Base-by-base conservation (phyloP, 352 stramenopile species). In the Phytophthora pinifolia region DNA sequence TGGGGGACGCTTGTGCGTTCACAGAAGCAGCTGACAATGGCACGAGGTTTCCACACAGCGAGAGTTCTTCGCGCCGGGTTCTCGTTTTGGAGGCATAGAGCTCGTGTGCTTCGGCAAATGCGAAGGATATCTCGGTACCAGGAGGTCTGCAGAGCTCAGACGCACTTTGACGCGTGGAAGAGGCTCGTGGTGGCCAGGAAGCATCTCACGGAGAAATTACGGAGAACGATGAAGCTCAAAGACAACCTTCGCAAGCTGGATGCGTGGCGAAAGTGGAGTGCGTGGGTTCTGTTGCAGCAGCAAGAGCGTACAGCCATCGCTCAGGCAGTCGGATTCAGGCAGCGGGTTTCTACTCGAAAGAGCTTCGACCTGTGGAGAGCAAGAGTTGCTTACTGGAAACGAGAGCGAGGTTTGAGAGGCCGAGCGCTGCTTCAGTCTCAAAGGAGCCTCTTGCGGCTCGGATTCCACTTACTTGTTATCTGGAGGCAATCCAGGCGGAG, bases 141-240 rank as follows among this genome's bases (percentile, higher is more conserved):
- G 43, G 64, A 72, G 29, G 38, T 46, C 1, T 75, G 70, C 20
- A 53, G 57, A 17, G 41, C 70, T 0, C 62, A 73, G 38, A 69
- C n/a, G 7, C 73, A 86, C 35, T 83, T 86, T 44, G 39, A 49
- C 3, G 59, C 65, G 3, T 88, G 78, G 78, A 80, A 75, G 38
- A 65, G 62, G 6, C 67, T 64, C 14, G 34, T 58, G 3, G 34
- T 15, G 9, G n/a, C 49, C 9, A 69, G 64, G 17, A 73, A 63
- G 34, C 34, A 74, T 10, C 53, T 68, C 29, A 39, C 72, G 9
- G 41, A 52, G 29, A 70, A 54, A 25, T 29, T 84, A 9, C 37
- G 54, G 17, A 33, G 34, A 3, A 67, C 67, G 1, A 73, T 53
- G 8, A 50, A 20, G 14, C 82, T 79, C 32, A 72, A 74, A 41